These are phyloP conservation scores for Acanthamoeba culbertsoni DNA, from an alignment of 208 protist species.

Conservation along the genomic window DNA sequence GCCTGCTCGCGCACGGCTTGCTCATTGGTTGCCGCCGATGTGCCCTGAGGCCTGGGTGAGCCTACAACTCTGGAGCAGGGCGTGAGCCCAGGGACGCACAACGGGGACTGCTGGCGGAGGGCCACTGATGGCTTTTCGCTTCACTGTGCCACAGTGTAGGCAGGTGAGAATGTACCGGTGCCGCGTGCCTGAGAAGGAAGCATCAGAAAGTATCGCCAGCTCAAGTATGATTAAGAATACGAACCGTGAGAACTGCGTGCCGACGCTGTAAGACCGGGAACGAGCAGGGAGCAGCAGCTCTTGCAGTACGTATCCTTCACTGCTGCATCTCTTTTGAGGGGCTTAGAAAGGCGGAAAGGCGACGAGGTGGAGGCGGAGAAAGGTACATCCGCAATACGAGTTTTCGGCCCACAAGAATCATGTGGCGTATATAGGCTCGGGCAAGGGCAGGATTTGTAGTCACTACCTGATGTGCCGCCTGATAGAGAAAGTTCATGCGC, in stretches of 20 bases:
- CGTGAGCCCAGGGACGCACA: no score
- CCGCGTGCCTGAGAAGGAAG: not conserved
- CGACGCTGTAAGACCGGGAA: not conserved
- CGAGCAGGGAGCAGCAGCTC: not conserved
- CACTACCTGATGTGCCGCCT: not conserved
- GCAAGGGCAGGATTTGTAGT: not conserved
- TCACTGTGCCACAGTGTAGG: not conserved
- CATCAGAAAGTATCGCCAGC: not conserved
- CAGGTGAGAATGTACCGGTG: not conserved
- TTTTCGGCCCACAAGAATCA: not conserved
- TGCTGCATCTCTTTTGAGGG: not conserved
- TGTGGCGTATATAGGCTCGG: not conserved
- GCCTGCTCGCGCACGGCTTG: no score
- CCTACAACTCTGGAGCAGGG: no score
- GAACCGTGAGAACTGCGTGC: not conserved
- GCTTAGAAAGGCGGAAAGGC: not conserved
- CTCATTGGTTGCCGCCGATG: no score
- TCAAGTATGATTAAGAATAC: not conserved
- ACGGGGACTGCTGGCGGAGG: not conserved
- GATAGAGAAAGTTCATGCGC: constrained; percentile 19
- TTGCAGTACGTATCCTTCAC: constrained; percentile 13
- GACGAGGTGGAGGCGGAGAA: not conserved
- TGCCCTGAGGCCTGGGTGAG: no score
- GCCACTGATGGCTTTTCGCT: not conserved
- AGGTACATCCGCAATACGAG: not conserved